Conservation (phyloP, 768 basidiomycete genomes). For the Lactarius psammicola region DNA sequence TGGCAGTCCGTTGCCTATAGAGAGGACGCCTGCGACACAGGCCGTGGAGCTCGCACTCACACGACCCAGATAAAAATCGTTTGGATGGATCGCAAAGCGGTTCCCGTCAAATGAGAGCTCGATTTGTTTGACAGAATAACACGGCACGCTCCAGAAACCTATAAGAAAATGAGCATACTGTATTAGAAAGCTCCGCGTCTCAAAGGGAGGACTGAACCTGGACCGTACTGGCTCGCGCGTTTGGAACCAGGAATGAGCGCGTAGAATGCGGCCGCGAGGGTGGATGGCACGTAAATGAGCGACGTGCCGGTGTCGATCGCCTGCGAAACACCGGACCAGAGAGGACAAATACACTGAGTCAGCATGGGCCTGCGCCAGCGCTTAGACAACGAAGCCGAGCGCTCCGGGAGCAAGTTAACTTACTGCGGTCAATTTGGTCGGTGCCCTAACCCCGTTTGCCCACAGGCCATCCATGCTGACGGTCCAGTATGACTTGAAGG, state of each 20-base stretch:
- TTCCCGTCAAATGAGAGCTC: conserved; percentile 47
- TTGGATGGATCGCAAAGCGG: conserved; percentile 42
- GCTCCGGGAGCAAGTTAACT: conserved; percentile 18
- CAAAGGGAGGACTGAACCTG: conserved; percentile 35
- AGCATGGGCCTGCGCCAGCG: not conserved
- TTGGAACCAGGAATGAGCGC: conserved; percentile 49
- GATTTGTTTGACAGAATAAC: conserved; percentile 38
- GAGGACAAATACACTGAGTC: not conserved
- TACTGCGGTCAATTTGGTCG: conserved; percentile 41
- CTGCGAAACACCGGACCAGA: conserved; percentile 34
- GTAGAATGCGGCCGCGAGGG: conserved; percentile 49
- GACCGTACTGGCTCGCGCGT: conserved; percentile 43
- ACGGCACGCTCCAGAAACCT: conserved; percentile 61
- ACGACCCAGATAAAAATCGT: conserved; percentile 58
- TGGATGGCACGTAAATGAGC: conserved; percentile 55
- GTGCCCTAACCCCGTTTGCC: conserved; percentile 33
- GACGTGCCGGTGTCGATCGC: conserved; percentile 70
- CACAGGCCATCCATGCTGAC: conserved; percentile 48
- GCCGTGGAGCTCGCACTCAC: conserved; percentile 41
- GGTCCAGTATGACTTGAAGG: conserved; percentile 57
- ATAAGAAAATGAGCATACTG: too few relatives aligned
- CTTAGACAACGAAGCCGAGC: not conserved
- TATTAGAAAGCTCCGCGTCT: too few relatives aligned
- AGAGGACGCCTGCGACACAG: conserved; percentile 57
- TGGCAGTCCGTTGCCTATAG: conserved; percentile 47